Percentiles rank a stretch among this genome's conserved stretches.
phyloP scores from a whole-genome alignment of 495 filamentous ascomycete species.

The Apiosordaria backusii region DNA sequence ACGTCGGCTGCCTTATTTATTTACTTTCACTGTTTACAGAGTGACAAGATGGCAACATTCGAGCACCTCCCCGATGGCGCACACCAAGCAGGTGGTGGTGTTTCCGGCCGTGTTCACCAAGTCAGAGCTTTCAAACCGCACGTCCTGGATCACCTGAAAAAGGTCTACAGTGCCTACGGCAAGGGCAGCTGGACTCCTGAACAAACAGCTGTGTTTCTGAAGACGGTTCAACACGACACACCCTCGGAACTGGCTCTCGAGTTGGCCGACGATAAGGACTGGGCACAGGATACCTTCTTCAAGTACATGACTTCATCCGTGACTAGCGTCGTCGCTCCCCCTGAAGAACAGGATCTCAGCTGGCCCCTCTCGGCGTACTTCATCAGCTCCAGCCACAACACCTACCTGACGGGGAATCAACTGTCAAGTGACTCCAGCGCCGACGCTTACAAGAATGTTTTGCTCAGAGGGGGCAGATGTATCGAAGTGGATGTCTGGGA shows the following conservation, averaged over 20 bases:
- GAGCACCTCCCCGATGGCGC: slow-evolving; percentile 24
- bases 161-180: slow-evolving; percentile 37
- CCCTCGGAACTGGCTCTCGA: slow-evolving; percentile 26
- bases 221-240: slow-evolving; percentile 35
- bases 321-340: slow-evolving; percentile 44
- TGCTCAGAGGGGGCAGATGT: slow-evolving; percentile 80
- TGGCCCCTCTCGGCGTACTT: slow-evolving; percentile 83
- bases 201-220: slow-evolving; percentile 37
- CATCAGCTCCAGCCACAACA: slow-evolving; percentile 91
- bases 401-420: slow-evolving; percentile 90
- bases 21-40: not conserved
- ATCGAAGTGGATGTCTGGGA: slow-evolving; percentile 98
- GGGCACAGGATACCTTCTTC: slow-evolving; percentile 52
- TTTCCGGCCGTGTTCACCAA: slow-evolving; percentile 25
- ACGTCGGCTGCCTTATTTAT: not conserved
- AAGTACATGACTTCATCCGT: slow-evolving; percentile 58
- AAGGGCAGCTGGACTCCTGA: slow-evolving; percentile 35
- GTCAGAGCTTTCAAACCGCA: slow-evolving; percentile 32
- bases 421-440: slow-evolving; percentile 77
- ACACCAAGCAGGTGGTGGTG: slow-evolving; percentile 39
- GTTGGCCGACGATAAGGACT: slow-evolving; percentile 17
- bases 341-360: slow-evolving; percentile 47
- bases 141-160: slow-evolving; percentile 36
- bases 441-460: slow-evolving; percentile 78
- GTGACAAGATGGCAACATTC: not conserved